phyloP scores from a whole-genome alignment of 2,329 filamentous ascomycete species.

The Penicillium sumatraense region DNA sequence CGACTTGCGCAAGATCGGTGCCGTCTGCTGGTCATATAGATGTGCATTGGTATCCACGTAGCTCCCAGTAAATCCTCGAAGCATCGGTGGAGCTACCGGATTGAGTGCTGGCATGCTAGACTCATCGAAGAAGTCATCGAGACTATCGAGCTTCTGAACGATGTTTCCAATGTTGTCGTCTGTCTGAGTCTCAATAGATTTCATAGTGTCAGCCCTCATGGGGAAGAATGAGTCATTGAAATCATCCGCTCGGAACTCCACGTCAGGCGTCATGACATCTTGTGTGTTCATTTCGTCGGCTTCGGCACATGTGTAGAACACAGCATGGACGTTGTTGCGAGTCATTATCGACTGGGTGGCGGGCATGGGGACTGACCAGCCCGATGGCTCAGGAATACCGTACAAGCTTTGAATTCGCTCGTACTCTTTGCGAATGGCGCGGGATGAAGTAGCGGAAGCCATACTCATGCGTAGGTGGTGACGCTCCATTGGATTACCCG shows the following conservation, averaged over 20 bases:
- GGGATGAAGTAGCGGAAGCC: constrained; percentile 79
- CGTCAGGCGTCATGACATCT: constrained; percentile 73
- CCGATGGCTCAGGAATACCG: constrained; percentile 92
- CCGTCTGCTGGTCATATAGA: constrained; percentile 89
- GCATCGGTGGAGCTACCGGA: constrained; percentile 39
- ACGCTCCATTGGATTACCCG: constrained; percentile 87
- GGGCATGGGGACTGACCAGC: constrained; percentile 94
- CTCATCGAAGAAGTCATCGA: constrained; percentile 82
- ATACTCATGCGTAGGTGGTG: constrained; percentile 98
- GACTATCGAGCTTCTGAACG: constrained; percentile 75
- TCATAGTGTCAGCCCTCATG: constrained; percentile 86
- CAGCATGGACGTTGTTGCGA: constrained; percentile 89
- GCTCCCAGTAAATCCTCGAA: constrained; percentile 61
- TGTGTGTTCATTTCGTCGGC: constrained; percentile 64
- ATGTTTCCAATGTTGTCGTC: constrained; percentile 78
- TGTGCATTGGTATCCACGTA: constrained; percentile 76
- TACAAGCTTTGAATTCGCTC: constrained; percentile 93
- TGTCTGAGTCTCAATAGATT: constrained; percentile 73
- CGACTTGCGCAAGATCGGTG: constrained; percentile 87
- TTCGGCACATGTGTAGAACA: constrained; percentile 90
- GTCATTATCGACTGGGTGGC: constrained; percentile 87
- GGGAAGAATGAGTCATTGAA: constrained; percentile 78
- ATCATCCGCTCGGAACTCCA: constrained; percentile 92
- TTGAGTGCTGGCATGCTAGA: constrained; percentile 62
- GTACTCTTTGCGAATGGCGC: constrained; percentile 88